Evolutionary conservation across 192 early-diverging fungal species (phyloP).

Genomic region (Coemansia sp.): DNA sequence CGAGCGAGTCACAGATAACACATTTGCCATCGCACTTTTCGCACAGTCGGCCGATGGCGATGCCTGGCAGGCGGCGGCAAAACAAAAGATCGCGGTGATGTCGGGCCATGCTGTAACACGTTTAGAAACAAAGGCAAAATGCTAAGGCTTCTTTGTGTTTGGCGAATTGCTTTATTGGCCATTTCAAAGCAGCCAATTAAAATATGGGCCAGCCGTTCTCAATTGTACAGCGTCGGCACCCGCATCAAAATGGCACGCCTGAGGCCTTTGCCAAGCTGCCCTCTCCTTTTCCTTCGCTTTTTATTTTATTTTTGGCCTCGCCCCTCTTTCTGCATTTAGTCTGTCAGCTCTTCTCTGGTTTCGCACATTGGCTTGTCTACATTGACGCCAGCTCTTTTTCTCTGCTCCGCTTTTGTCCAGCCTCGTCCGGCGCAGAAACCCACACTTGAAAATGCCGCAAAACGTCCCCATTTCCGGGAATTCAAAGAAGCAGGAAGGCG

Average conservation of each 20-base stretch:
- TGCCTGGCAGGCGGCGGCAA: conserved; percentile 92
- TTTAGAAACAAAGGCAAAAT: too few relatives aligned
- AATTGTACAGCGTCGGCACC: not conserved
- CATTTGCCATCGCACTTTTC: conserved; percentile 82
- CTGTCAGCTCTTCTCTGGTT: not conserved
- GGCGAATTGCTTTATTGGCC: not conserved
- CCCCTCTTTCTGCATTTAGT: conserved; percentile 2
- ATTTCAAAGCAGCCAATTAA: not conserved
- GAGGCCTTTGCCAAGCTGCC: not conserved
- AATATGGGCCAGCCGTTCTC: not conserved
- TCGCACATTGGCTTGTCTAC: not conserved
- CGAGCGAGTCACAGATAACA: conserved; percentile 95
- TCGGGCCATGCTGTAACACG: conserved; percentile 60
- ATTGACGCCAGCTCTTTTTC: not conserved
- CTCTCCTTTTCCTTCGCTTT: conserved; percentile 7
- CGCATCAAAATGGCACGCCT: not conserved
- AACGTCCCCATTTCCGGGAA: conserved; percentile 10
- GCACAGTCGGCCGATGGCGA: conserved; percentile 56
- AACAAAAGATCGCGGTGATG: conserved; percentile 93
- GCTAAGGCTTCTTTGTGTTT: conserved; percentile 1
- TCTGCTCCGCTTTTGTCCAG: not conserved
- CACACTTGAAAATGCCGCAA: conserved; percentile 22
- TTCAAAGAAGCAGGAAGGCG: conserved; percentile 8
- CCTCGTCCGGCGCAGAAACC: not conserved
- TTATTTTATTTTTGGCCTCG: conserved; percentile 6